Evolutionary conservation across 306 rosid genomes (phyloP).

Genomic region (Parietaria judaica): DNA sequence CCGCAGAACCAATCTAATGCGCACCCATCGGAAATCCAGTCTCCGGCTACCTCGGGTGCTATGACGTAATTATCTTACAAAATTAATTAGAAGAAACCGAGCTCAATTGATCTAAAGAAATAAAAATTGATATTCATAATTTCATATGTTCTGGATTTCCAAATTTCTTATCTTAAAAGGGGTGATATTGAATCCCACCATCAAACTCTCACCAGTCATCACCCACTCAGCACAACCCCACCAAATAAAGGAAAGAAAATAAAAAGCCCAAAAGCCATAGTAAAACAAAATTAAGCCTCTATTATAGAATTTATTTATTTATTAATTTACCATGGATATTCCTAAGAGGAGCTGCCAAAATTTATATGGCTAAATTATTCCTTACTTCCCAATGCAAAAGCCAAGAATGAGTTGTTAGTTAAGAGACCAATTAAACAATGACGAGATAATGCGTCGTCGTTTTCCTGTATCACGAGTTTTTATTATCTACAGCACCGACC

Average conservation of each 20-base stretch:
- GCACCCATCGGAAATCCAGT: too few species aligned
- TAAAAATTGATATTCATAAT: background rate
- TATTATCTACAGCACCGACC: constrained; percentile 5
- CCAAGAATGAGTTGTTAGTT: too few species aligned
- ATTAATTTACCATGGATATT: too few species aligned
- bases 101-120: too few species aligned
- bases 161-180: background rate
- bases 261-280: background rate
- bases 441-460: background rate
- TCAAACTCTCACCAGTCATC: constrained; percentile 14
- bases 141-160: background rate
- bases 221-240: background rate
- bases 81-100: too few species aligned
- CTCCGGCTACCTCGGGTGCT: too few species aligned
- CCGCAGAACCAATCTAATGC: too few species aligned
- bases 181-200: constrained; percentile 12
- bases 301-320: too few species aligned
- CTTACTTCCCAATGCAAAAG: background rate
- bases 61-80: too few species aligned
- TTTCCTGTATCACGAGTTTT: constrained; percentile 7
- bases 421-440: background rate
- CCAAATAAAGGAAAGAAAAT: background rate
- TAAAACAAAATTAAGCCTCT: background rate
- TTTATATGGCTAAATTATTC: too few species aligned
- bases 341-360: too few species aligned